Evolutionary conservation across 148 eudicot genomes (phyloP).

Genomic region (Chenopodium berlandieri): DNA sequence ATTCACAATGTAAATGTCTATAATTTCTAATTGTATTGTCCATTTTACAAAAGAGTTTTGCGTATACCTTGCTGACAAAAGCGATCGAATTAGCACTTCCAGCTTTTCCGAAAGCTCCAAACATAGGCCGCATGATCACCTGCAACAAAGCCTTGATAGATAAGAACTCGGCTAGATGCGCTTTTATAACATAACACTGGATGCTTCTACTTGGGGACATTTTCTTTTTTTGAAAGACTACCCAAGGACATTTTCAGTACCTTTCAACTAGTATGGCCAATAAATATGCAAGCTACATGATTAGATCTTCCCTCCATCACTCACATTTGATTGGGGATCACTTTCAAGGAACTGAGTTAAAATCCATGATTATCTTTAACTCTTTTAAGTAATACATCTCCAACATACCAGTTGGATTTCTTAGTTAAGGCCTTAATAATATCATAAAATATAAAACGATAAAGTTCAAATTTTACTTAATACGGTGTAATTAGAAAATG

Average conservation of each 20-base stretch:
- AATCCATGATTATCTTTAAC: too few species aligned
- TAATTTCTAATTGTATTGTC: not conserved
- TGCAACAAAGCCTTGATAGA: conserved; percentile 34
- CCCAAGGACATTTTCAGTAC: not conserved
- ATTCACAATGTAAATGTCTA: not conserved
- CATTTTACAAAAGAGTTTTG: not conserved
- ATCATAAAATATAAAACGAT: too few species aligned
- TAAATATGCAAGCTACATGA: not conserved
- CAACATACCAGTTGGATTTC: too few species aligned
- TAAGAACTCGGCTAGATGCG: conserved; percentile 12
- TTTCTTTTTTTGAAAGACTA: not conserved
- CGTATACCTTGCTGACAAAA: conserved; percentile 81
- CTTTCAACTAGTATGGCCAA: not conserved
- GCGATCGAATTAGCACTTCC: conserved; percentile 79
- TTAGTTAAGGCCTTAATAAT: not conserved
- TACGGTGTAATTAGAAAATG: too few species aligned
- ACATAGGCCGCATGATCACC: conserved; percentile 98
- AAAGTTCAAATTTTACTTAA: too few species aligned
- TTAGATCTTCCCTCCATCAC: not conserved
- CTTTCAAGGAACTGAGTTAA: too few species aligned
- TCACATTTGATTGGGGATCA: not conserved
- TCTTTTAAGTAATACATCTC: too few species aligned
- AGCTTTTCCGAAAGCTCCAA: conserved; percentile 94
- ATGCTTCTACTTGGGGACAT: not conserved
- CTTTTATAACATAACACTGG: not conserved